phyloP scores from a whole-genome alignment of 2,329 filamentous ascomycete species.

The Fusarium guadeloupense region DNA sequence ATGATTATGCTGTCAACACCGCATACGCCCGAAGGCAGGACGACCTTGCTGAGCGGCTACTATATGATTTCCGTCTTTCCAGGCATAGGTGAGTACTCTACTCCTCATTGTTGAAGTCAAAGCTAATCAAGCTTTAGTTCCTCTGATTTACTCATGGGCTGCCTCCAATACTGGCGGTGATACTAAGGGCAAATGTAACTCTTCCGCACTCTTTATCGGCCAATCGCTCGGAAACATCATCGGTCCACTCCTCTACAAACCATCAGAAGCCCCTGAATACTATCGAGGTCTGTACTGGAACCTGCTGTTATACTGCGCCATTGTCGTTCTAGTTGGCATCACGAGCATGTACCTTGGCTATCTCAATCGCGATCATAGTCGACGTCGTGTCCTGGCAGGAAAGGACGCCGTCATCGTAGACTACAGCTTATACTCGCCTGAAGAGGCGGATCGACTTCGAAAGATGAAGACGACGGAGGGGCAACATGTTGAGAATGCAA shows the following conservation, averaged over 20 bases:
- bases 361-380: constrained; percentile 63
- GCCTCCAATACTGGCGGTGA: constrained; percentile 70
- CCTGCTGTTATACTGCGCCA: constrained; percentile 65
- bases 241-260: constrained; percentile 50
- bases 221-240: constrained; percentile 71
- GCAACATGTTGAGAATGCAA: neutral
- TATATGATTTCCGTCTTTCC: constrained; percentile 69
- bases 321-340: constrained; percentile 54
- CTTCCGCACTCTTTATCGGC: constrained; percentile 68
- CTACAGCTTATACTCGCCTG: constrained; percentile 29
- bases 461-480: constrained; percentile 9
- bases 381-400: constrained; percentile 61
- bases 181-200: constrained; percentile 73
- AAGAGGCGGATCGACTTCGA: constrained; percentile 53
- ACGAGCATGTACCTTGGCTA: constrained; percentile 47
- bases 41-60: constrained; percentile 63
- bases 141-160: constrained; percentile 65
- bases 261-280: constrained; percentile 47
- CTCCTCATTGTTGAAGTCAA: fast-evolving
- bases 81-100: constrained; percentile 44
- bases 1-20: constrained; percentile 62
- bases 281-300: constrained; percentile 64
- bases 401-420: constrained; percentile 66
- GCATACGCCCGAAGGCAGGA: constrained; percentile 50
- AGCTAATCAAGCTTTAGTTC: constrained; percentile 46